A percentile compares a stretch with the other conserved stretches of the same genome.
Evolutionary conservation across 2,329 filamentous ascomycete species (phyloP).

Genomic region (Colletotrichum falcatum): DNA sequence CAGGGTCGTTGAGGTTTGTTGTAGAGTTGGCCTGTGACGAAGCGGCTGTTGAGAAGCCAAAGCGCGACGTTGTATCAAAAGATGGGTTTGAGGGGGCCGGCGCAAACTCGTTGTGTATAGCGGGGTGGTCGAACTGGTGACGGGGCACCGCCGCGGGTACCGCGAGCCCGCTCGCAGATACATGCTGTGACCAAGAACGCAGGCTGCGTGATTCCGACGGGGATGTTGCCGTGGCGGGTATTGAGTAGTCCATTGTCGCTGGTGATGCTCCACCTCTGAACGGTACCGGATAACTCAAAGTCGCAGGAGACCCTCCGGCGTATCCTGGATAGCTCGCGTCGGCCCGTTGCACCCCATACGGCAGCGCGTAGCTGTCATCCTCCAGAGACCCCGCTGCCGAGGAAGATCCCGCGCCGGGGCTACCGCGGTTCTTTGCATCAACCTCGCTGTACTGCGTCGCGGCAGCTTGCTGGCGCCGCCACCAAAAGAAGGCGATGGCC

Average conservation of each 20-base stretch:
- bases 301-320: neutral
- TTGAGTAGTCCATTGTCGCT: constrained; percentile 2
- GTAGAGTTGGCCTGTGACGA: constrained; percentile 30
- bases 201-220: constrained; percentile 2
- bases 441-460: constrained; percentile 33
- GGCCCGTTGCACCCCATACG: constrained; percentile 13
- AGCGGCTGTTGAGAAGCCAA: constrained; percentile 7
- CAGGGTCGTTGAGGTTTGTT: constrained; percentile 30
- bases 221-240: neutral
- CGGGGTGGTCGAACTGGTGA: constrained; percentile 35
- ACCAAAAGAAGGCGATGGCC: constrained; percentile 45
- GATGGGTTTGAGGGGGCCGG: constrained; percentile 19
- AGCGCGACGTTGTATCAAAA: constrained; percentile 6
- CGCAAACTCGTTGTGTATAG: constrained; percentile 28
- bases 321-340: neutral
- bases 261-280: constrained; percentile 5
- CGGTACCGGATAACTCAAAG: constrained; percentile 9
- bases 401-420: constrained; percentile 16
- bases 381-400: constrained; percentile 21
- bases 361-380: constrained; percentile 18
- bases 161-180: constrained; percentile 1
- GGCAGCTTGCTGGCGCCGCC: constrained; percentile 43
- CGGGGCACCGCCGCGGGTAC: constrained; percentile 11
- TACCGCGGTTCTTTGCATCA: constrained; percentile 28
- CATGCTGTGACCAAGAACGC: constrained; percentile 9